Conservation (phyloP, 164 flowering plant genomes). For the Nymphaea thermarum region DNA sequence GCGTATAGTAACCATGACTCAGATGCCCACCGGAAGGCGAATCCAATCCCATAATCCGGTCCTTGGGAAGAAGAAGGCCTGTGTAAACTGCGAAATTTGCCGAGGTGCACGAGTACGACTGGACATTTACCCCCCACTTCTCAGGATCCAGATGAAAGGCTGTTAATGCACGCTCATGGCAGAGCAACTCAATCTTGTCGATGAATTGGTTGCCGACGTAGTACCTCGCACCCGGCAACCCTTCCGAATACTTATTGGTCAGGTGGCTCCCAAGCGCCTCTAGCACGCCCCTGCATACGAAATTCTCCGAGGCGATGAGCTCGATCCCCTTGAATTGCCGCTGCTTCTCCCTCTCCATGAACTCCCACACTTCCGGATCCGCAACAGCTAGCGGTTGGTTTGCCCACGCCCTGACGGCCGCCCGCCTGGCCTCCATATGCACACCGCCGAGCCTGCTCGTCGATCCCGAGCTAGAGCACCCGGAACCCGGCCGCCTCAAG, state of each 20-base stretch:
- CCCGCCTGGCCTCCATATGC: constrained; percentile 26
- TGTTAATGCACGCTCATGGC: constrained; percentile 51
- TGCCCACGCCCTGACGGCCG: constrained; percentile 42
- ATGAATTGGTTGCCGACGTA: constrained; percentile 65
- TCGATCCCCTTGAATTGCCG: constrained; percentile 59
- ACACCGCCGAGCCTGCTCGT: constrained; percentile 10
- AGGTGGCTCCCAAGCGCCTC: constrained; percentile 66
- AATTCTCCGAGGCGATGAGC: constrained; percentile 69
- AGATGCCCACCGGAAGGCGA: constrained; percentile 76
- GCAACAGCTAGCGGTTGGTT: constrained; percentile 30
- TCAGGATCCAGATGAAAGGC: constrained; percentile 53
- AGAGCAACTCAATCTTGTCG: constrained; percentile 61
- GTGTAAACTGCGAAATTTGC: constrained; percentile 79
- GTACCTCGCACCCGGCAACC: constrained; percentile 65
- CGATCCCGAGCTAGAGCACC: not conserved
- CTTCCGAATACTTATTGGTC: constrained; percentile 77
- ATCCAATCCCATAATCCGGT: constrained; percentile 84
- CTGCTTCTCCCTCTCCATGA: constrained; percentile 56
- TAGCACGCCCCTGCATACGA: constrained; percentile 59
- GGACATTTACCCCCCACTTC: constrained; percentile 86
- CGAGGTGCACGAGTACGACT: constrained; percentile 75
- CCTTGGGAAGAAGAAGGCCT: constrained; percentile 59
- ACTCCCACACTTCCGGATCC: constrained; percentile 41
- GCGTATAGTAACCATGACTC: constrained; percentile 70
- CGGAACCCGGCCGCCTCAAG: constrained; percentile 9